These are phyloP conservation scores for Arabidopsis thaliana DNA, from an alignment of 345 rosid species.

Conservation along the genomic window DNA sequence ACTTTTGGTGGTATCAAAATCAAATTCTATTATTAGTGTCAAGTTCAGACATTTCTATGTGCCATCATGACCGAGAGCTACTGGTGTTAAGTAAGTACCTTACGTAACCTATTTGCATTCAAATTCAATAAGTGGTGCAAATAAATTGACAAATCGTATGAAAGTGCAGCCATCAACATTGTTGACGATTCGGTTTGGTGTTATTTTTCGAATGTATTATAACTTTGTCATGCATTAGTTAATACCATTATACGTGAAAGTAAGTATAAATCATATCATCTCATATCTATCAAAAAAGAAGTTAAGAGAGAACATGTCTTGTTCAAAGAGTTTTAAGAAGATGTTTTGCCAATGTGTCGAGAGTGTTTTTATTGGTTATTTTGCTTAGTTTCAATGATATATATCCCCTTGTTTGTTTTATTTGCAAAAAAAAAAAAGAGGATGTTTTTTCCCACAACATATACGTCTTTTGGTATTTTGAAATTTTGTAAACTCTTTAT, in stretches of 20 bases:
- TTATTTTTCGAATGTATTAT: not conserved
- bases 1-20: constrained; percentile 18
- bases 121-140: constrained; percentile 17
- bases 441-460: not conserved
- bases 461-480: not conserved
- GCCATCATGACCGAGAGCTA: constrained; percentile 20
- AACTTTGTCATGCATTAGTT: not conserved
- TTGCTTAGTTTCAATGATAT: not conserved
- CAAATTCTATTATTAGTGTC: not conserved
- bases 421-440: no score
- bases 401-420: not conserved
- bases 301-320: not conserved
- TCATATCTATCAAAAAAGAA: not conserved
- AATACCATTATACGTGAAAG: not conserved
- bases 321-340: not conserved
- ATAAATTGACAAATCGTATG: constrained; percentile 26
- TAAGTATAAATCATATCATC: not conserved
- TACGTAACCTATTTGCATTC: constrained; percentile 31
- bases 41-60: constrained; percentile 17
- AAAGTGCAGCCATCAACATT: constrained; percentile 2
- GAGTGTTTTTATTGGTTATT: not conserved
- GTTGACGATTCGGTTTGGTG: constrained; percentile 3
- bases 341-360: not conserved
- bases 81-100: constrained; percentile 29
- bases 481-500: not conserved